These are phyloP conservation scores for Steccherinum ochraceum DNA, from an alignment of 768 basidiomycete species.

Conservation along the genomic window DNA sequence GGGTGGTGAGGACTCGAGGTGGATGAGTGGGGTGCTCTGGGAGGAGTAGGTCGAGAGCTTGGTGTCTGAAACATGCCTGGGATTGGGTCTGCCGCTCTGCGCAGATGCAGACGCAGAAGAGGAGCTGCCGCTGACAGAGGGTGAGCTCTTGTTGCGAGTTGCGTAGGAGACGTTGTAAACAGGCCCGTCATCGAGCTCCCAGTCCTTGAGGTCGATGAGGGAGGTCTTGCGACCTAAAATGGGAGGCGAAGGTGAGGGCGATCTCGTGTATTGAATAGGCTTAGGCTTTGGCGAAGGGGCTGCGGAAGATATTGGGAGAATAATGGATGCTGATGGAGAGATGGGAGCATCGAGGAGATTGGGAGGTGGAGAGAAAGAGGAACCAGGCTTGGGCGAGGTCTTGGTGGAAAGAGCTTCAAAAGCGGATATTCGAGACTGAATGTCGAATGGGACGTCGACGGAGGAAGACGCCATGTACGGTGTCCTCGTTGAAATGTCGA, in stretches of 20 bases:
- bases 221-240: conserved; percentile 40
- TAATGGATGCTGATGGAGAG: conserved; percentile 36
- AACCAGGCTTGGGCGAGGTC: conserved; percentile 10
- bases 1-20: conserved; percentile 41
- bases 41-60: too few species aligned
- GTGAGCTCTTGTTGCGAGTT: not conserved
- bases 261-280: conserved; percentile 9
- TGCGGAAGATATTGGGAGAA: conserved; percentile 40
- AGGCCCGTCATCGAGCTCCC: conserved; percentile 62
- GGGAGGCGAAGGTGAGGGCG: conserved; percentile 21
- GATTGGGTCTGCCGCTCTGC: conserved; percentile 4
- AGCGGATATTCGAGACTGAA: conserved; percentile 56
- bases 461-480: conserved; percentile 3
- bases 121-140: not conserved
- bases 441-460: conserved; percentile 29
- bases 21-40: conserved; percentile 43
- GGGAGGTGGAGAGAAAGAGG: conserved; percentile 15
- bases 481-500: too few species aligned
- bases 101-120: not conserved
- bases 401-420: conserved; percentile 49
- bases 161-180: not conserved
- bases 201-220: conserved; percentile 66
- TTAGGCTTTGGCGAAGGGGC: conserved; percentile 27
- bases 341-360: conserved; percentile 44
- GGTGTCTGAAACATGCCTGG: conserved; percentile 17